Evolutionary conservation across 495 filamentous ascomycete genomes (phyloP), one percentile per base, ranked within the genome.

Genomic region (Aspergillus kassunensis): DNA sequence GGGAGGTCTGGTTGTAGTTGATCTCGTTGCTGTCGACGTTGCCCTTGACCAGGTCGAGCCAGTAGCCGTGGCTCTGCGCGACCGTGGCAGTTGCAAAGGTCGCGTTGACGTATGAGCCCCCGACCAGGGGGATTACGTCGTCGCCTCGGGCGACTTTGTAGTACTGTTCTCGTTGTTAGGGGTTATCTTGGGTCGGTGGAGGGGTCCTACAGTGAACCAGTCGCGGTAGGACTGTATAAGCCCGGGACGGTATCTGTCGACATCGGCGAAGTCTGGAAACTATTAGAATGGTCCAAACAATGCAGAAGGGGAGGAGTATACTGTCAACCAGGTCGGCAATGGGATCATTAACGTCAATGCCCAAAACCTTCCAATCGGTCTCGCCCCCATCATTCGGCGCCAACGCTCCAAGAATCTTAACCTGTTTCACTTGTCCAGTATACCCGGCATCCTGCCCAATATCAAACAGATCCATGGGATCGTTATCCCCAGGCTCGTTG

Each of bases 1-100:
- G 43, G 3, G 43, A 45, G 9, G 43, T 45, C 43, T 45, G 43
- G 27, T 45, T 45, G 43, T 45, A 45, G 29, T 45, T 45, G 27
- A 45, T 45, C 16, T 45, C 29, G 43, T 34, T 34, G 6, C 15
- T 20, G 43, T 45, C 43, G 27, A 45, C 43, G 7, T 19, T 21
- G n/a, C 43, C 43, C 27, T 20, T 34, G 43, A 45, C 19, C 16
- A 45, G 43, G 18, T 45, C 43, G 2, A 45, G 43, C 43, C 43
- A 45, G 43, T 45, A 45, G 27, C 27, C 27, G 43, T 45, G 43
- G 43, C 43, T 45, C 11, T 45, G 43, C 27, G 15, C 15, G 15
- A 45, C 24, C 16, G 23, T 11, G 29, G 43, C 29, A 1, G 43
- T 34, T 12, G 43, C 43, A 10, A 45, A 45, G 9, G 43, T 33